Conservation (phyloP, 345 rosid species). For the Sonneratia caseolaris region DNA sequence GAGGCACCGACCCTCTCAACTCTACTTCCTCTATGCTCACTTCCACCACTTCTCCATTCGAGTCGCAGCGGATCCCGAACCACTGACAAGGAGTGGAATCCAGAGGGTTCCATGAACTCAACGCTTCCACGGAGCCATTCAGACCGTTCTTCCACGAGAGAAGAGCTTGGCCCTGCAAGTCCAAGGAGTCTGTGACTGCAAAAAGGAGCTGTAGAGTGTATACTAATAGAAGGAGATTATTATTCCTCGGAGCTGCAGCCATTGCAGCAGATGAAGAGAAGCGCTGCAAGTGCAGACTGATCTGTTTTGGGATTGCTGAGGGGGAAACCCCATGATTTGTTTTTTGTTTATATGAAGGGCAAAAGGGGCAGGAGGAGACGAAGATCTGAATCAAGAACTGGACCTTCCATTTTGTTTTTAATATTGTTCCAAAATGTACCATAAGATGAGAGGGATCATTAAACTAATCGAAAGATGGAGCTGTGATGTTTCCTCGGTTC, state of each 20-base stretch:
- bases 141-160: conserved; percentile 16
- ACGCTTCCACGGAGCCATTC: conserved; percentile 9
- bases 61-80: conserved; percentile 15
- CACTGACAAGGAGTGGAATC: conserved; percentile 13
- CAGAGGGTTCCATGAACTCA: conserved; percentile 13
- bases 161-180: conserved; percentile 18
- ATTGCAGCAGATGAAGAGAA: conserved; percentile 15
- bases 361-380: background rate
- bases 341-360: background rate
- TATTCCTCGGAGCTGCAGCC: conserved; percentile 33
- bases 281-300: conserved; percentile 1
- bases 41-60: conserved; percentile 10
- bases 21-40: conserved; percentile 12
- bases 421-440: background rate
- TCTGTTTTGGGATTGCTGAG: conserved; percentile 21
- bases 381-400: conserved; percentile 1
- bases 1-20: conserved; percentile 13
- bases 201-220: conserved; percentile 14
- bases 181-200: background rate
- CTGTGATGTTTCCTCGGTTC: background rate
- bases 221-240: conserved; percentile 16
- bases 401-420: background rate
- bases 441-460: background rate
- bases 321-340: conserved; percentile 18
- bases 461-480: background rate